phyloP scores from a whole-genome alignment of 1,284 basidiomycete species.

The Rugiboletus extremiorientalis region DNA sequence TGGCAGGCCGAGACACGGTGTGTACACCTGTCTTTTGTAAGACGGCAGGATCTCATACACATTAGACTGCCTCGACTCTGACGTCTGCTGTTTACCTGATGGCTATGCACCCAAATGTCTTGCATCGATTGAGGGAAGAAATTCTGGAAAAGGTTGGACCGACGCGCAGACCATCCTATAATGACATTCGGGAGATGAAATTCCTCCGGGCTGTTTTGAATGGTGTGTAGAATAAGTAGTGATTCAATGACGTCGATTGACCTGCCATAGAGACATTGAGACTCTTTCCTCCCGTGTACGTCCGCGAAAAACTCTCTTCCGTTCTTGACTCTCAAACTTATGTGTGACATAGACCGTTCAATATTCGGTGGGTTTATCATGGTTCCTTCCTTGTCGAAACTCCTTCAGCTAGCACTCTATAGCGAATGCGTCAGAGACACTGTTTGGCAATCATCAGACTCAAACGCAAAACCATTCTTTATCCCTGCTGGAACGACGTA shows the following conservation, averaged over 20 bases:
- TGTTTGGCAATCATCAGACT: constrained; percentile 44
- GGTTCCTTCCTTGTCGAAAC: neutral
- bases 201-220: constrained; percentile 61
- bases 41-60: constrained; percentile 16
- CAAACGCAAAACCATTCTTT: constrained; percentile 48
- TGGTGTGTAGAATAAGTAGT: constrained; percentile 35
- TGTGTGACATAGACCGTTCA: constrained; percentile 44
- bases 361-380: constrained; percentile 39
- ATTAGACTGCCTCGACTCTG: constrained; percentile 50
- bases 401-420: neutral
- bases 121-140: constrained; percentile 51
- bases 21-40: constrained; percentile 1
- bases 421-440: constrained; percentile 44
- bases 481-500: constrained; percentile 54
- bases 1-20: constrained; percentile 48
- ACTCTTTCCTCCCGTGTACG: constrained; percentile 60
- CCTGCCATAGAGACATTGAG: constrained; percentile 51
- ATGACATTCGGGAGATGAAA: constrained; percentile 56
- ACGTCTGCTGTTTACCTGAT: constrained; percentile 57
- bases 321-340: neutral
- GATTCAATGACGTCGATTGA: neutral
- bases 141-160: constrained; percentile 50
- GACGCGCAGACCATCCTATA: constrained; percentile 46
- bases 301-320: neutral
- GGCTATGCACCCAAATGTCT: constrained; percentile 47